Evolutionary conservation across 2,329 filamentous ascomycete genomes (phyloP), one percentile per base, ranked within the genome.

Genomic region (Aspergillus niger): DNA sequence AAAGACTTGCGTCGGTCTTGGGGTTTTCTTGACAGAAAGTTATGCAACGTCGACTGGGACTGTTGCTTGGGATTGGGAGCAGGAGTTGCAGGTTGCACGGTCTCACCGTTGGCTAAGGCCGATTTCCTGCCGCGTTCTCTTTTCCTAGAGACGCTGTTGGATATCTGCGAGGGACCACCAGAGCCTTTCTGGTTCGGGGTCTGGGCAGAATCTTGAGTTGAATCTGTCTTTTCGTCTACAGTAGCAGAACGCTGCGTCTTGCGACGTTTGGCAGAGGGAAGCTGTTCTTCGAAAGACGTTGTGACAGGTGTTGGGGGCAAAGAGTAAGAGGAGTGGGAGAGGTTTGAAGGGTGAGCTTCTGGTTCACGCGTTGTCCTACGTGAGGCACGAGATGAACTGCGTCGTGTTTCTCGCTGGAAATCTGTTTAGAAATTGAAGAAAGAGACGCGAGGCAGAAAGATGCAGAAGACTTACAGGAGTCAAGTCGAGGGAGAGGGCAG

Each of bases 201-300:
- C 38, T 63, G 55, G 26, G 50, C 20, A 26, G 50, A 32, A 17
- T 58, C 61, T 48, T 66, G 60, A 10, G 59, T 36, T 41, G 57
- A 55, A n/a, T 54, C 53, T 3, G 55, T 39, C 50, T 61, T 62
- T 22, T 64, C 63, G 32, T 63, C 62, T 41, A 49, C 57, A 41
- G 63, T 49, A 8, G 62, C 32, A n/a, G 59, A 59, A 8, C 61
- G 61, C 30, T 61, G 64, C 20, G 66, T 68, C 30, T 60, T 65
- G 39, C 63, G 64, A 15, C 66, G 66, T 50, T 68, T 69, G n/a
- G 61, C 55, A 17, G 66, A 66, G 11, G 62, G 50, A 13, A 63
- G 24, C n/a, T 64, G 30, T 15, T 70, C 68, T 41, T 68, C 67
- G 38, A 70, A 70, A 8, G 66, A 62, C 11, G 68, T 62, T 20